These are phyloP conservation scores for Pseudotulostoma volvatum DNA, from an alignment of 495 filamentous ascomycete genomes.

Conservation along the genomic window DNA sequence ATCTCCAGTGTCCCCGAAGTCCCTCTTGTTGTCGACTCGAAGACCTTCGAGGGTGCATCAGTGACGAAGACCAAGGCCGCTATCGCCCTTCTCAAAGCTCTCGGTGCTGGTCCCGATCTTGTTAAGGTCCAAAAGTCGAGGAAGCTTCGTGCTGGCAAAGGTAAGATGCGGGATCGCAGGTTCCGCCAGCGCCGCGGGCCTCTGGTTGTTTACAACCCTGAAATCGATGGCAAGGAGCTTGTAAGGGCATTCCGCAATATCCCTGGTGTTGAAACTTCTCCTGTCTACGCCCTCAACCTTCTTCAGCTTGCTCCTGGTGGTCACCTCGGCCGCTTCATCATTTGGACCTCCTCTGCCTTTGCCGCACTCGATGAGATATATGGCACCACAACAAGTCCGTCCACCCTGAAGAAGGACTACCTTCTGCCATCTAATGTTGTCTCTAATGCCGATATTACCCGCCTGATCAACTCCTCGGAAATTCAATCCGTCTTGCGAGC, in stretches of 20 bases:
- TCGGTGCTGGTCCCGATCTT: constrained; percentile 81
- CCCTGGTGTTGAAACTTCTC: constrained; percentile 90
- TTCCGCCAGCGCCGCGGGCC: constrained; percentile 95
- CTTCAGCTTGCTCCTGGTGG: constrained; percentile 97
- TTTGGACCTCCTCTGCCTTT: constrained; percentile 97
- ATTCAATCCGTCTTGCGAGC: constrained; percentile 84
- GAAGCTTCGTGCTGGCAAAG: constrained; percentile 95
- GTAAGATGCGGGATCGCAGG: constrained; percentile 87
- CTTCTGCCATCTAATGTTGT: constrained; percentile 79
- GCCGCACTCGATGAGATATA: constrained; percentile 91
- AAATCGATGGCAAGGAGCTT: constrained; percentile 82
- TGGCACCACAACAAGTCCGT: constrained; percentile 69
- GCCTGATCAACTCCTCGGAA: constrained; percentile 97
- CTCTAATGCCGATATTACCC: constrained; percentile 78
- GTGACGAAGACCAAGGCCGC: constrained; percentile 82
- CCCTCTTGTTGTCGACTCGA: constrained; percentile 84
- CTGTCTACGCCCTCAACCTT: constrained; percentile 91
- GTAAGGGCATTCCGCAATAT: constrained; percentile 93
- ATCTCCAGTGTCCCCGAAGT: constrained; percentile 85
- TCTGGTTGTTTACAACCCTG: constrained; percentile 87
- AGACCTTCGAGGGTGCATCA: constrained; percentile 58
- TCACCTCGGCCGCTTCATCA: constrained; percentile 95
- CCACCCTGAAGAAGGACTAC: constrained; percentile 94
- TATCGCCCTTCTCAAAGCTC: constrained; percentile 65
- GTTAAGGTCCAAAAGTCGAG: constrained; percentile 84